phyloP scores from a whole-genome alignment of 1,139 yeast species.

The Candida sp. region DNA sequence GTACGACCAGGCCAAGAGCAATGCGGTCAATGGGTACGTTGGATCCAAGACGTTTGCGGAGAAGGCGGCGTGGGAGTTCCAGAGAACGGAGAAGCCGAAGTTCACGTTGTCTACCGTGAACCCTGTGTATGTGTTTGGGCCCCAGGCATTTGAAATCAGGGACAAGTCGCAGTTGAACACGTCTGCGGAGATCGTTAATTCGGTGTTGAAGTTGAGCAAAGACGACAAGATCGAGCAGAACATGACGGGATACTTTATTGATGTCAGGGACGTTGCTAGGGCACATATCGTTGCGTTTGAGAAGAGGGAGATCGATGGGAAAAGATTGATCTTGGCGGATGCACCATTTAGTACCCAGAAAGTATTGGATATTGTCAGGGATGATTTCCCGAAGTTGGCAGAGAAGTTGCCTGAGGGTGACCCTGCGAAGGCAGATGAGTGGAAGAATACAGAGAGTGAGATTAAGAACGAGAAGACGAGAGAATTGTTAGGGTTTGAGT shows the following conservation, averaged over 20 bases:
- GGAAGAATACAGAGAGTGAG: constrained; percentile 6
- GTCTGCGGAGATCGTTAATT: constrained; percentile 40
- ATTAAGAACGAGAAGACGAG: constrained; percentile 26
- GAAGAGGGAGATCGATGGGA: constrained; percentile 20
- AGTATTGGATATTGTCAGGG: constrained; percentile 27
- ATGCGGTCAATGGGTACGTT: constrained; percentile 40
- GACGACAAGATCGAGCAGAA: constrained; percentile 18
- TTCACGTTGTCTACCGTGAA: constrained; percentile 47
- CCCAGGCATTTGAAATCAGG: constrained; percentile 39
- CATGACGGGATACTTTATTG: constrained; percentile 34
- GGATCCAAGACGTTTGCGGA: constrained; percentile 62
- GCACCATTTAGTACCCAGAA: constrained; percentile 26
- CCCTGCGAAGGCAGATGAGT: constrained; percentile 7
- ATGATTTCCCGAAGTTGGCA: constrained; percentile 17
- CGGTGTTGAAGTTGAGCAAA: constrained; percentile 18
- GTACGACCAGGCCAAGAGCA: constrained; percentile 30
- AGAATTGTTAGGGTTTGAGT: constrained; percentile 38
- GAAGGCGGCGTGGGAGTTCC: constrained; percentile 49
- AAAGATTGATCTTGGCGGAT: constrained; percentile 33
- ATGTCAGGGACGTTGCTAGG: constrained; percentile 56
- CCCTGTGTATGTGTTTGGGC: constrained; percentile 54
- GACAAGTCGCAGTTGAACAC: constrained; percentile 39
- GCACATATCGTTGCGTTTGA: constrained; percentile 48
- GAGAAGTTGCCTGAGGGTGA: constrained; percentile 18
- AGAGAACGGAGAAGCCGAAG: constrained; percentile 37